Percentiles rank a stretch among this genome's conserved stretches.
These are phyloP conservation scores for Condylostoma magnum DNA, from an alignment of 169 alveolate species.

Conservation along the genomic window DNA sequence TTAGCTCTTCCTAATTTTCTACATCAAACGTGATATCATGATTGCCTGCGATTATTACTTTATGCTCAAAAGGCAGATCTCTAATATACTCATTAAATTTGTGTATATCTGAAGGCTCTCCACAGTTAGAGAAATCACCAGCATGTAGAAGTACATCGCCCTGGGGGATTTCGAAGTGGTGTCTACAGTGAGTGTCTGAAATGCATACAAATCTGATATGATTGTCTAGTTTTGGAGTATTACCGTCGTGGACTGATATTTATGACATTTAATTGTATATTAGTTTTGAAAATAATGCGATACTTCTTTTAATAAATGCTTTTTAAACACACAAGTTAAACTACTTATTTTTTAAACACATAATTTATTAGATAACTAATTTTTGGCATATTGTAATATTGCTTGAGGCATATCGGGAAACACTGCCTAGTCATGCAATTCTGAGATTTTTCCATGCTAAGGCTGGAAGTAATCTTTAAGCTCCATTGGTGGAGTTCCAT, in stretches of 20 bases:
- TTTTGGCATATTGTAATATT: too few relatives aligned
- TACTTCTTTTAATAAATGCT: too few relatives aligned
- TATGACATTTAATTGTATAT: too few relatives aligned
- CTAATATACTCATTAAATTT: conserved; percentile 16
- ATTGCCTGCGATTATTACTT: conserved; percentile 38
- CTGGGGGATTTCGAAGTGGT: conserved; percentile 1
- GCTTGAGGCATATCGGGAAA: too few relatives aligned
- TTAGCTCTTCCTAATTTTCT: conserved; percentile 2
- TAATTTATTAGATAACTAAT: too few relatives aligned
- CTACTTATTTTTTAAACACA: too few relatives aligned
- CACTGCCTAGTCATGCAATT: too few relatives aligned
- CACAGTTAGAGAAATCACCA: conserved; percentile 38
- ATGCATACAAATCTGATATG: conserved; percentile 24
- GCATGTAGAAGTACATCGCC: conserved; percentile 42
- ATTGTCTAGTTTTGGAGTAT: not conserved
- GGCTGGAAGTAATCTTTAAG: too few relatives aligned
- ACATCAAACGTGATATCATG: conserved; percentile 35
- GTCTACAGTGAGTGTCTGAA: conserved; percentile 27
- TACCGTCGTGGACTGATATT: not conserved
- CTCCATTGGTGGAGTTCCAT: too few relatives aligned
- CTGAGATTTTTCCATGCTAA: too few relatives aligned
- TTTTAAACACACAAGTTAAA: too few relatives aligned
- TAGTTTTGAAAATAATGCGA: too few relatives aligned
- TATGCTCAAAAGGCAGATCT: conserved; percentile 7
- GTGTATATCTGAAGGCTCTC: conserved; percentile 14